Evolutionary conservation across 257 asterid genomes (phyloP), one percentile per base, ranked within the genome.

Genomic region (Lycium barbarum): DNA sequence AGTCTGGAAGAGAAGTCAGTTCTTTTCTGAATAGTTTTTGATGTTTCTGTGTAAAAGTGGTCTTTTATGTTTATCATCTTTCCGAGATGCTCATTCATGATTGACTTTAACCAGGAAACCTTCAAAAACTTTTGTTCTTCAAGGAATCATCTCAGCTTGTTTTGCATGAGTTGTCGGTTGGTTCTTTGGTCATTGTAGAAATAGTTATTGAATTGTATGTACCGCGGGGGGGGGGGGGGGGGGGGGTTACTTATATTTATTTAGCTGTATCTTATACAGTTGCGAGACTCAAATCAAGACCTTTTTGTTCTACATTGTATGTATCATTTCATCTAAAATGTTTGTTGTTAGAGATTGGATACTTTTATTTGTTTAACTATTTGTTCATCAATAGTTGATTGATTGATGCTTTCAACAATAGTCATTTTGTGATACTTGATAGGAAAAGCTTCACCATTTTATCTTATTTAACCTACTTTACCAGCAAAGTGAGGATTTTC

Each of bases 321-420:
- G 38, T 26, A 22, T 22, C 53, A 13, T 38, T 38, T 15, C 78
- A 70, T 70, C 78, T 20, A 43, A 22, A 49, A 20, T 2, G 7
- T 1, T 11, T 14, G 49, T 49, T 74, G 43, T 15, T 74, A 74
- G 81, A 38, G 79, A 49, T 7, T 20, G 62, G 81, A 13, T 51
- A 36, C n/a, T 74, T 74, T 13, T 74, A 20, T 74, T 49, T 49
- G 20, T 22, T 51, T 74, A 74, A 47, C 47, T 18, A 72, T 73
- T 73, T 73, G 11, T 74, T 74, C 20, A 6, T 74, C 62, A 13
- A 74, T 74, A 38, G 20, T 38, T 70, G 51, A 49, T 74, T 74
- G 43, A 73, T 73, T 73, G 81, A 74, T 74, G 22, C 22, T 43
- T 73, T 74, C 26, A 26, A 76, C 65, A 51, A 26, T 76, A 76